phyloP scores from a whole-genome alignment of 2,329 filamentous ascomycete genomes.

The Hypoxylon sp. region DNA sequence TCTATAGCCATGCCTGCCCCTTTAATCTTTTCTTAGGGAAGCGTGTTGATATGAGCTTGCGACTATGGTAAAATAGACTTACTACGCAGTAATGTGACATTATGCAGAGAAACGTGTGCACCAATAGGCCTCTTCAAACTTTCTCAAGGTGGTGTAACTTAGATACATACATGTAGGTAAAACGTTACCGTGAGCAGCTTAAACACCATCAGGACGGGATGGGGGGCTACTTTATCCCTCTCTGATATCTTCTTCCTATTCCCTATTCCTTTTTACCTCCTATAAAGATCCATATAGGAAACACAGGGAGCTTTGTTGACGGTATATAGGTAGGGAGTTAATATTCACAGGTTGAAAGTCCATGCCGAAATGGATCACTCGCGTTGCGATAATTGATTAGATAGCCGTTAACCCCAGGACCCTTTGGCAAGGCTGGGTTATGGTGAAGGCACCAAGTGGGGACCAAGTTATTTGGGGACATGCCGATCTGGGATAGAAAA shows the following conservation, averaged over 20 bases:
- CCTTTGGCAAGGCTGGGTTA: slow-evolving; percentile 30
- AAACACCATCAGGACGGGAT: background rate
- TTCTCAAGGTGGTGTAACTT: background rate
- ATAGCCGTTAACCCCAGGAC: slow-evolving; percentile 32
- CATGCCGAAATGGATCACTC: background rate
- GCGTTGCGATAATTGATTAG: slow-evolving; percentile 28
- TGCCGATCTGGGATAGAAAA: slow-evolving; percentile 34
- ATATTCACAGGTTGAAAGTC: background rate
- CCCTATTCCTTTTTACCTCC: background rate
- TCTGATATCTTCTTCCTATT: slow-evolving; percentile 10
- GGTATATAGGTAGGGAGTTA: background rate
- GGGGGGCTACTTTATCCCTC: background rate
- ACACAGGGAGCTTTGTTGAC: background rate
- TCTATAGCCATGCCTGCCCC: background rate
- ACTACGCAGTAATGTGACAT: slow-evolving; percentile 21
- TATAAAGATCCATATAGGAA: background rate
- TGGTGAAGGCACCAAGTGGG: slow-evolving; percentile 35
- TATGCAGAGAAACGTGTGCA: slow-evolving; percentile 20
- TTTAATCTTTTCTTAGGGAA: background rate
- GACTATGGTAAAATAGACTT: slow-evolving; percentile 12
- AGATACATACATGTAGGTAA: background rate
- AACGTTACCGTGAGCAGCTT: background rate
- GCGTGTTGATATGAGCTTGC: background rate
- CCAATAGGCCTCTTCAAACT: slow-evolving; percentile 11
- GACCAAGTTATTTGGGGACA: slow-evolving; percentile 26